Evolutionary conservation across 805 yeast species (phyloP), one percentile per base, ranked within the genome.

Genomic region (Wickerhamomyces subpelliculosus): DNA sequence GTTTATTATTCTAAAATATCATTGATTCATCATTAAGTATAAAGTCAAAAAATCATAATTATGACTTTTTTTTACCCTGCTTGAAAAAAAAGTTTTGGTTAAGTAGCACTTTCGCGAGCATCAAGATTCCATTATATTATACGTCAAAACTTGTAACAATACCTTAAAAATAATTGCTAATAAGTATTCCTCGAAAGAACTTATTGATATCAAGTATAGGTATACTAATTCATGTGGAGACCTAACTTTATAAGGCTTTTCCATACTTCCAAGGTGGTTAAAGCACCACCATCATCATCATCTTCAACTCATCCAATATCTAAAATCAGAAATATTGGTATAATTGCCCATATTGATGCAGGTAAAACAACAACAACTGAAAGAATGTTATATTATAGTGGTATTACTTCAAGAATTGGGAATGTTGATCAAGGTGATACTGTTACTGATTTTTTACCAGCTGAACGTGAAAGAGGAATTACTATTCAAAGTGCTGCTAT

Each of bases 361-460:
- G 98, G 98, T 0, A 93, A 93, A 60, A 93, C 98, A 4, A 93
- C 98, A 2, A 89, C 98, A 1, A 90, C 98, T 0, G 98, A 93
- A 57, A 67, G 97, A 33, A 84, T 93, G 87, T 74, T 93, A n/a
- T 90, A 73, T 55, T 89, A 84, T 56, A 72, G 89, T 38, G 97
- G 97, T 0, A 70, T 80, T 41, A 90, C 84, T 1, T 67, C 68
- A 21, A 58, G 87, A 19, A 80, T 93, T 4, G 98, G 98, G 1
- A 80, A 93, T 52, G 98, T 93, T 5, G 97, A 93, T 51, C 84
- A 87, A 47, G 98, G 98, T 16, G 96, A 93, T 52, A 93, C 98
- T 0, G 93, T 89, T 3, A 93, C 96, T 3, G 98, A 93, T 57
- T 93, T 78, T 48, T 61, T 93, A 23, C 86, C 93, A 0, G 87